Evolutionary conservation across 192 early-diverging fungal genomes (phyloP).

Genomic region (Borealophlyctis nickersoniae): DNA sequence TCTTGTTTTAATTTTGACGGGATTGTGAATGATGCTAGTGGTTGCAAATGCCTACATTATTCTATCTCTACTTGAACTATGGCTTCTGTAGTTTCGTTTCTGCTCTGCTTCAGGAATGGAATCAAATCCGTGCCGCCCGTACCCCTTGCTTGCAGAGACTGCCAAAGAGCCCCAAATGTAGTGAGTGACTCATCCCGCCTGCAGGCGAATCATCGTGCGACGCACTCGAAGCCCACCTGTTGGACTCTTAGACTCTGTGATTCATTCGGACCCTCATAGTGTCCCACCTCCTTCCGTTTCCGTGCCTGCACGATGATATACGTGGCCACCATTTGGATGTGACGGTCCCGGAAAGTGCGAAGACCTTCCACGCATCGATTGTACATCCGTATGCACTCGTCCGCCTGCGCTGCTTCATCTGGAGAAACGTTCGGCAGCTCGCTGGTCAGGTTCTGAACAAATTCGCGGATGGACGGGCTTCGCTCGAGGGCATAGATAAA

Average conservation of each 20-base stretch:
- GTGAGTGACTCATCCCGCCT: no score
- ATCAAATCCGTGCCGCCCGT: constrained; percentile 67
- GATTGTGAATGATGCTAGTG: not conserved
- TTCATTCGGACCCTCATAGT: constrained; percentile 50
- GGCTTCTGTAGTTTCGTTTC: constrained; percentile 74
- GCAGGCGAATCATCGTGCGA: no score
- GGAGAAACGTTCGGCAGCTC: constrained; percentile 17
- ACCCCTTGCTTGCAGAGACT: constrained; percentile 34
- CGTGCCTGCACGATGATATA: constrained; percentile 86
- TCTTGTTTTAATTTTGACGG: no score
- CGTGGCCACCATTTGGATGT: constrained; percentile 86
- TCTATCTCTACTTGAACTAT: constrained; percentile 23
- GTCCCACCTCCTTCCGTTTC: constrained; percentile 65
- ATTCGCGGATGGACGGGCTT: constrained; percentile 39
- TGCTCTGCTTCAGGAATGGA: constrained; percentile 87
- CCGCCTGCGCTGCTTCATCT: constrained; percentile 12
- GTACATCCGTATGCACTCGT: constrained; percentile 54
- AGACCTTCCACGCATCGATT: constrained; percentile 79
- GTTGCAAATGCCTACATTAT: no score
- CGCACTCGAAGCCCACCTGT: constrained; percentile 27
- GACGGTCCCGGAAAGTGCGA: constrained; percentile 83
- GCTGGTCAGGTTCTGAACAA: no score
- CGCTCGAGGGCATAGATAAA: constrained; percentile 65
- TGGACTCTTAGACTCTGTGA: constrained; percentile 21
- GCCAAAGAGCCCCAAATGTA: no score